These are phyloP conservation scores for Ganoderma sinense DNA, from an alignment of 1,284 basidiomycete species.

Conservation along the genomic window DNA sequence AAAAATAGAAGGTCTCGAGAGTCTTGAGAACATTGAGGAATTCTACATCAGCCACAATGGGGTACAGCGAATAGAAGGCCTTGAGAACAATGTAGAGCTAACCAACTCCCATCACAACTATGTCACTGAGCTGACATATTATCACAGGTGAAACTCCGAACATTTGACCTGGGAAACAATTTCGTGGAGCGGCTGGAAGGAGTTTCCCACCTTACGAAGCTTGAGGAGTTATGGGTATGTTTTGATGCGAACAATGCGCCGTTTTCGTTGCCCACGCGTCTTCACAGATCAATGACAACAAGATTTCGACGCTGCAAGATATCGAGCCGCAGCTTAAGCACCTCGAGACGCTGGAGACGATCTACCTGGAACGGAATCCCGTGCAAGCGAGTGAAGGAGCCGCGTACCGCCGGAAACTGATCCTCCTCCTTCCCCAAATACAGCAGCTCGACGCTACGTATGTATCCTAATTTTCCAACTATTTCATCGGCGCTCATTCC, in stretches of 20 bases:
- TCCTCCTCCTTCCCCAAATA: constrained; percentile 87
- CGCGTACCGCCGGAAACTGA: constrained; percentile 90
- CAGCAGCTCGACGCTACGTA: constrained; percentile 96
- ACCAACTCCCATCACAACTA: background rate
- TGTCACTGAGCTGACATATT: background rate
- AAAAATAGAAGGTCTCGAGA: constrained; percentile 83
- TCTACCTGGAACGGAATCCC: constrained; percentile 97
- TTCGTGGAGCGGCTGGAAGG: constrained; percentile 83
- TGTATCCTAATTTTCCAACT: constrained; percentile 40
- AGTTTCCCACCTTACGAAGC: constrained; percentile 73
- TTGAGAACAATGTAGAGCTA: constrained; percentile 76
- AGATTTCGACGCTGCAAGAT: constrained; percentile 73
- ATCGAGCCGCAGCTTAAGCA: constrained; percentile 80
- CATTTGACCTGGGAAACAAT: constrained; percentile 91
- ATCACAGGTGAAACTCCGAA: constrained; percentile 78
- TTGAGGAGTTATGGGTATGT: constrained; percentile 95
- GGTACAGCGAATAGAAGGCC: constrained; percentile 83
- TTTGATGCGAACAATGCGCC: background rate
- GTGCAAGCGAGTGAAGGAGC: constrained; percentile 83
- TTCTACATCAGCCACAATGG: constrained; percentile 97
- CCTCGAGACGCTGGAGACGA: constrained; percentile 79
- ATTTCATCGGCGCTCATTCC: background rate
- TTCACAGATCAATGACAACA: constrained; percentile 87
- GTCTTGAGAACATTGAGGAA: constrained; percentile 82
- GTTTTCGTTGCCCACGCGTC: background rate